These are phyloP conservation scores for Phoma herbarum DNA, from an alignment of 2,329 filamentous ascomycete species.

Conservation along the genomic window DNA sequence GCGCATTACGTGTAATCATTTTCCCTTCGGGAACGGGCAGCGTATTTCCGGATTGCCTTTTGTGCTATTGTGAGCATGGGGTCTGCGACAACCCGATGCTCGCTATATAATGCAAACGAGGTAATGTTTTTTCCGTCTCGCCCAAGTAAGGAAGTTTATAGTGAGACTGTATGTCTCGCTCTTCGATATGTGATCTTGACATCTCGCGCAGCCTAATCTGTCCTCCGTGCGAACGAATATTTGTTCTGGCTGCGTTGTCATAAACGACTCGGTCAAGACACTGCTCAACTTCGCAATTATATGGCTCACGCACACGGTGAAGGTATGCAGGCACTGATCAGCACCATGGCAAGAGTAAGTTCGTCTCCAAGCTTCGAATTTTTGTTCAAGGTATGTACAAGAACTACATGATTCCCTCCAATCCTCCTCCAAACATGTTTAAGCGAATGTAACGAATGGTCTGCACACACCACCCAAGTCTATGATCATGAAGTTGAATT, in stretches of 20 bases:
- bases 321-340: neutral
- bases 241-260: neutral
- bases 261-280: neutral
- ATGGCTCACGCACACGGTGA: too few species aligned
- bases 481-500: slow-evolving; percentile 10
- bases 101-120: neutral
- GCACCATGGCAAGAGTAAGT: neutral
- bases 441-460: slow-evolving; percentile 11
- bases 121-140: neutral
- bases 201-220: neutral
- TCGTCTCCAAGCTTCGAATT: neutral
- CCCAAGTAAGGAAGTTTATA: neutral
- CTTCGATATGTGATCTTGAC: neutral
- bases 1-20: neutral
- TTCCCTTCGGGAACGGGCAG: neutral
- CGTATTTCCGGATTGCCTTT: neutral
- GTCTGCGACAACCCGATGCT: neutral
- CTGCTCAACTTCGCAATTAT: neutral
- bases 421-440: neutral
- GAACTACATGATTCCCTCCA: slow-evolving; percentile 1
- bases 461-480: slow-evolving; percentile 6
- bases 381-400: slow-evolving; percentile 16
- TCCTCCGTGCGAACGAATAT: neutral
- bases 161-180: neutral
- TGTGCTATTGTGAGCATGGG: neutral